Conservation (phyloP, 1,284 basidiomycete genomes). For the Neolentinus lepideus region DNA sequence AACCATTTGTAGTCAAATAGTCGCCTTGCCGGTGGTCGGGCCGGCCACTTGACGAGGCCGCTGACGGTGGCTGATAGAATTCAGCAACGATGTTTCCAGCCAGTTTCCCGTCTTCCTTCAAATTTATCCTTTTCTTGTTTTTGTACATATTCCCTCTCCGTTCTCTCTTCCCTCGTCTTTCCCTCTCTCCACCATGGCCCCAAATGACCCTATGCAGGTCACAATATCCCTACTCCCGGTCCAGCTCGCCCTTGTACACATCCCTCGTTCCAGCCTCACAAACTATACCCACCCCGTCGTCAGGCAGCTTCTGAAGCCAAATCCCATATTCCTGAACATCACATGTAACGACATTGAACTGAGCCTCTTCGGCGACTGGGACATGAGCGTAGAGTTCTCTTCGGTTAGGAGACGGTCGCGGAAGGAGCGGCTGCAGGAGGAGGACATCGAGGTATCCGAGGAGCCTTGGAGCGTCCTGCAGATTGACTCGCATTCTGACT, state of each 20-base stretch:
- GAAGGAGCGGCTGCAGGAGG: constrained; percentile 7
- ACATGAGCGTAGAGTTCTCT: constrained; percentile 51
- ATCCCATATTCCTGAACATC: constrained; percentile 62
- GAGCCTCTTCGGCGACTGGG: constrained; percentile 61
- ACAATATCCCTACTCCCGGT: constrained; percentile 66
- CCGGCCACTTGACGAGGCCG: neutral
- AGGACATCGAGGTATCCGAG: constrained; percentile 52
- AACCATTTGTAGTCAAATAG: neutral
- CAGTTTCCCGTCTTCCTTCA: neutral
- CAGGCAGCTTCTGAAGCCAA: constrained; percentile 59
- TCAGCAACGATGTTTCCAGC: neutral
- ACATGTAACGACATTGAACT: constrained; percentile 73
- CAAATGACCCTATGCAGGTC: constrained; percentile 21
- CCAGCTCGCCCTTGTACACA: constrained; percentile 62
- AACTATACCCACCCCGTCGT: constrained; percentile 55
- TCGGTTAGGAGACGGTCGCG: constrained; percentile 31
- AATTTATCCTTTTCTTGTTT: constrained; percentile 3
- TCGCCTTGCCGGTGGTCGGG: neutral
- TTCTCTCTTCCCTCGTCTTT: constrained; percentile 3
- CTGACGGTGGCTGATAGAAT: neutral
- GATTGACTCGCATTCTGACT: constrained; percentile 66
- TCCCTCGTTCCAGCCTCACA: constrained; percentile 57
- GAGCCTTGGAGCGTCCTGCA: constrained; percentile 72
- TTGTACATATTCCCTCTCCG: constrained; percentile 1
- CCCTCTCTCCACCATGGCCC: constrained; percentile 13